phyloP scores from a whole-genome alignment of 78 protist genomes.

The Dictyostelium capitatum region DNA sequence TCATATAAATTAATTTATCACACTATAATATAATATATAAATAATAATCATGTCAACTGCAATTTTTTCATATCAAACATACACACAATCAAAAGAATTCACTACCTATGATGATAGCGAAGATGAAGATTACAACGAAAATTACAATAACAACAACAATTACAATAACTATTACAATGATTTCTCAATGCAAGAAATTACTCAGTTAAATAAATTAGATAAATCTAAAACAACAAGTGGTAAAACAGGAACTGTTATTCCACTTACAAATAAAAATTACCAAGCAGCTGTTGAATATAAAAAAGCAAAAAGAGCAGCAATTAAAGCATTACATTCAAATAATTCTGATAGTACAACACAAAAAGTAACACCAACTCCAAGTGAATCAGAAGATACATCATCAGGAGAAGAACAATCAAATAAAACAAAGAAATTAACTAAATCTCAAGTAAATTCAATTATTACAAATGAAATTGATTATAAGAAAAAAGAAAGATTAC shows the following conservation, averaged over 20 bases:
- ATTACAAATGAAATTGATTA: not conserved
- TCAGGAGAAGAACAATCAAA: not conserved
- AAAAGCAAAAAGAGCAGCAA: not conserved
- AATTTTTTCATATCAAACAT: not conserved
- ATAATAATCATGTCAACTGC: not conserved
- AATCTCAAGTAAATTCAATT: not conserved
- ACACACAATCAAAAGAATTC: not conserved
- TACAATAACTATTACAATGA: not conserved
- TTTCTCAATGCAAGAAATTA: not conserved
- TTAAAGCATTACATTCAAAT: not conserved
- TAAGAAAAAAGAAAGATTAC: slow-evolving; percentile 34
- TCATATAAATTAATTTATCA: too few species aligned
- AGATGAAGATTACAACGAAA: not conserved
- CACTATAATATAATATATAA: not conserved
- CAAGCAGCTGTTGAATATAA: not conserved
- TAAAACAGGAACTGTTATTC: not conserved
- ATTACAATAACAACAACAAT: not conserved
- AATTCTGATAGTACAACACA: not conserved
- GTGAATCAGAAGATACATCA: not conserved
- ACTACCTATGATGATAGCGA: not conserved
- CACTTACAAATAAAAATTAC: not conserved
- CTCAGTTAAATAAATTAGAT: not conserved
- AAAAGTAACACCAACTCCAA: not conserved
- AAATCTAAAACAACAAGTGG: not conserved
- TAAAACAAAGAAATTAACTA: not conserved